Evolutionary conservation across 345 rosid genomes (phyloP), one percentile per base, ranked within the genome.

Genomic region (Salix brachista): DNA sequence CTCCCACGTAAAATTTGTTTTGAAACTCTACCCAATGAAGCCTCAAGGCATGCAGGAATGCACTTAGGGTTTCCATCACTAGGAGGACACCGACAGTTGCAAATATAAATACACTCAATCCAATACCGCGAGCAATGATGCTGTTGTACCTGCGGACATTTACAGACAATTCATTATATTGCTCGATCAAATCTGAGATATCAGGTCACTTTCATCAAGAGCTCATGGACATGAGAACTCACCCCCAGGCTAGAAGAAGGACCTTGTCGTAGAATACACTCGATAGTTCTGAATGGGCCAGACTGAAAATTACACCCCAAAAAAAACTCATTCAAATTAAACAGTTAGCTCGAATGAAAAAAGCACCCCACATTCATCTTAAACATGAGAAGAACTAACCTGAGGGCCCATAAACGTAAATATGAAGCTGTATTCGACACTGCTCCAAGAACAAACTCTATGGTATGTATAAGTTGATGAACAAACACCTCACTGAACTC

Each of bases 21-120:
- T 91, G 96, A 83, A 90, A 96, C 83, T 96, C 98, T 44, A 96
- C 99, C 98, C 99, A 92, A 84, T 96, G 99, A 76, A 96, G 98
- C 78, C 97, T 89, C 72, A 96, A 81, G 1, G 98, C 99, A 76
- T 96, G 99, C 3, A 96, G 88, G 87, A 96, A 96, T 26, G 99
- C 99, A 70, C 99, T 94, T 34, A 96, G 89, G 44, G 99, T 96
- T 84, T 96, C 99, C 98, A 96, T 96, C 80, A 94, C 93, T n/a
- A 96, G 93, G 81, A 96, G 82, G 72, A 96, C 99, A 34, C 99
- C 98, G 21, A 92, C 97, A 3, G 99, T 96, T 41, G 98, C 99
- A 30, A 80, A 92, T 11, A 93, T 56, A 61, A 96, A 96, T 75
- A 96, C 82, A 17, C 91, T 41, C 86, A 91, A 69, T 71, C 98